Base-by-base conservation (phyloP, 345 rosid genomes). In the Melaleuca quinquenervia region DNA sequence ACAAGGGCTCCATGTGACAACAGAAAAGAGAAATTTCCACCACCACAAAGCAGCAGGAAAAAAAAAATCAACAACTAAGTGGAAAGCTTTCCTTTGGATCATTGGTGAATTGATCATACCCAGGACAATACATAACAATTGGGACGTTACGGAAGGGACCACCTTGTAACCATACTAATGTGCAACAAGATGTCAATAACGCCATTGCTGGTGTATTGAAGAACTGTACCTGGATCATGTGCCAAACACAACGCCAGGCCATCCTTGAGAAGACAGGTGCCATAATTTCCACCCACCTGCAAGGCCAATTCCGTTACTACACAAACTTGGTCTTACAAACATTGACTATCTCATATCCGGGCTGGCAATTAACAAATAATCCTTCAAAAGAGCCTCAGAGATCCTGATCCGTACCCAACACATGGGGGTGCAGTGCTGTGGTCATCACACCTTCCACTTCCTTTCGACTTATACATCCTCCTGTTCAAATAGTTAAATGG, bases 231-330 rank as follows among this genome's bases (percentile, higher is more conserved):
- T 97, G 98, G 88, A 97, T 89, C 99, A 97, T 95, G 90, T 95
- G 88, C 98, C 98, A 97, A 12, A 91, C 89, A 90, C 99, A 97
- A 86, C 93, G 91, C 99, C 99, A 97, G 8, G 99, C 96, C 76
- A 92, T 91, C 89, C 90, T 93, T 3, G 99, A 97, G 91, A 97
- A 97, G 13, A 97, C 99, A 44, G 99, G 99, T 48, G 96, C 98
- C 99, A 97, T 97, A 94, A 97, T 92, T 90, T 96, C 99, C 52
- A 97, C 99, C 99, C 99, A 97, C 70, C 99, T 97, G 88, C 91
- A 89, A 3, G 85, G 87, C 36, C 85, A 41, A 84, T 82, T 85
- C 54, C 15, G 53, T 20, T 27, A 56, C 18, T 49, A 60, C 64
- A 80, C 27, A 45, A 50, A 36, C 41, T 51, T 52, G 56, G 55